Evolutionary conservation across 805 yeast species (phyloP).

Genomic region (Zygosaccharomyces siamensis): DNA sequence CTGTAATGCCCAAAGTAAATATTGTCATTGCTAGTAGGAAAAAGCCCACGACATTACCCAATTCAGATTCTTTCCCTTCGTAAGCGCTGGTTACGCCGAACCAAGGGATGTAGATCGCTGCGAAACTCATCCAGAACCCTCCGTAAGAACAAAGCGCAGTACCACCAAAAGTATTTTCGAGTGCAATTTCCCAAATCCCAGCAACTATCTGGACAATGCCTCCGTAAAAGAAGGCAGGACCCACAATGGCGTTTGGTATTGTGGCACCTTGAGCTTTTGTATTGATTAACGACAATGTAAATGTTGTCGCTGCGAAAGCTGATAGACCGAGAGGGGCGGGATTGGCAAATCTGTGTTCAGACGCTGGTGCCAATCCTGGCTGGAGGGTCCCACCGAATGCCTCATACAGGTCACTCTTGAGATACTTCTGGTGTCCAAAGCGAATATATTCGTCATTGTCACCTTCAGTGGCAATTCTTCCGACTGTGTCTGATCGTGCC

Average conservation of each 20-base stretch:
- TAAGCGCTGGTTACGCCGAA: conserved; percentile 56
- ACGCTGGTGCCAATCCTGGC: conserved; percentile 54
- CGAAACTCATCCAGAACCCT: conserved; percentile 62
- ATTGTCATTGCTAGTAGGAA: conserved; percentile 55
- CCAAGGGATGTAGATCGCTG: conserved; percentile 49
- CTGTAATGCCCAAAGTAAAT: conserved; percentile 47
- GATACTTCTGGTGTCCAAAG: conserved; percentile 65
- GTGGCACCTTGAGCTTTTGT: conserved; percentile 49
- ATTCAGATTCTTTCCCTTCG: conserved; percentile 32
- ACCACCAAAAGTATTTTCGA: conserved; percentile 63
- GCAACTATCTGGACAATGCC: conserved; percentile 54
- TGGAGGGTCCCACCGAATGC: conserved; percentile 81
- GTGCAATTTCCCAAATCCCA: conserved; percentile 59
- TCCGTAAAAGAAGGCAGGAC: conserved; percentile 55
- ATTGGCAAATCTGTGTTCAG: conserved; percentile 54
- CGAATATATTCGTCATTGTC: conserved; percentile 57
- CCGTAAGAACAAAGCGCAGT: conserved; percentile 57
- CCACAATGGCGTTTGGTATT: conserved; percentile 48
- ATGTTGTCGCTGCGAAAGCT: conserved; percentile 57
- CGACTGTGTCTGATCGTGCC: conserved; percentile 7
- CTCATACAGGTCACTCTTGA: conserved; percentile 49
- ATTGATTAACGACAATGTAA: conserved; percentile 49
- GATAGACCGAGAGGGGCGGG: conserved; percentile 61
- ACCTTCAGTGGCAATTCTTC: conserved; percentile 34
- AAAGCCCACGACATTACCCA: conserved; percentile 50